Evolutionary conservation across 495 filamentous ascomycete genomes (phyloP), one percentile per base, ranked within the genome.

Genomic region (Hypoxylon lienhwacheense): DNA sequence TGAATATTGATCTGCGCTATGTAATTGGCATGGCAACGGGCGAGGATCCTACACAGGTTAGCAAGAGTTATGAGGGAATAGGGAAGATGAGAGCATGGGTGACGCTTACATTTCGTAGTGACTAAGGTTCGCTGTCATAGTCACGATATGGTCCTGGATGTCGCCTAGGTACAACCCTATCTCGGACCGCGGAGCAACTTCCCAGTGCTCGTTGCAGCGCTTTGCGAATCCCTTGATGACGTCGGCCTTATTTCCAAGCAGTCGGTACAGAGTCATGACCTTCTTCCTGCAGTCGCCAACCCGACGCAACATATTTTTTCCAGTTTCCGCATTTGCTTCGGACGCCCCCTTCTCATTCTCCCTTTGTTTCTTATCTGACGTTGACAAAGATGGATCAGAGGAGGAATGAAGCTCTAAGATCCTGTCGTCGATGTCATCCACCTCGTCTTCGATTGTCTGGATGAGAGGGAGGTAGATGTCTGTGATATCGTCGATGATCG

Each of bases 171-270:
- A 98, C 45, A 97, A 65, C 5, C 93, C 92, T 70, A 98, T 97
- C 70, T 98, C 93, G 24, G 87, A 91, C 52, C 92, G 79, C 42
- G 93, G 93, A 19, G 93, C 95, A 33, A 98, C 86, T 63, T 96
- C 89, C 90, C 93, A 98, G 55, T 92, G 89, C 73, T 98, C 93
- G 61, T 96, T 98, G 70, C 93, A 98, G 14, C 93, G 79, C 73
- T 98, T 98, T n/a, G 93, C 93, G 56, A 98, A 97, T 1, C 93
- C 91, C 74, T 97, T 97, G 73, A 98, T 97, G 19, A 98, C 93
- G 61, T 98, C 93, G 7, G 92, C 93, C 74, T 98, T 98, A 70
- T 93, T 96, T 59, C 93, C 93, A 15, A 98, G 77, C 34, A 98
- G 77, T 24, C 93, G 81, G 67, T 96, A 97, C 51, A 97, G 73